These are phyloP conservation scores for Fusarium sp. DNA, from an alignment of 2,329 filamentous ascomycete genomes.

Conservation along the genomic window DNA sequence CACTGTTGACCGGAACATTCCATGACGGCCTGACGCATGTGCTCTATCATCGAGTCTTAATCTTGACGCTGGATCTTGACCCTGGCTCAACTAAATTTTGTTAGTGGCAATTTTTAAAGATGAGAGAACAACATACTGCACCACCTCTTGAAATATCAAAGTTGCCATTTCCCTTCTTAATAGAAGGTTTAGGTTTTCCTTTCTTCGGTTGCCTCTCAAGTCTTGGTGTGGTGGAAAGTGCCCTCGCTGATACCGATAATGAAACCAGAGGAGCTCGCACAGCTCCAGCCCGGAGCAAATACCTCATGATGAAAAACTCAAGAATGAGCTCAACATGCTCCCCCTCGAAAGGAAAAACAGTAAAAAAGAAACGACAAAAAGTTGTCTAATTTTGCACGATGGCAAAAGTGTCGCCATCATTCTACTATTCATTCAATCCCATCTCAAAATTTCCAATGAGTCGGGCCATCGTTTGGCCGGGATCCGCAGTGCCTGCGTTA, in stretches of 20 bases:
- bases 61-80: conserved; percentile 51
- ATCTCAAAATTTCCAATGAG: conserved; percentile 37
- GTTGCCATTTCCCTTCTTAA: background rate
- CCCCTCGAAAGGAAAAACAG: background rate
- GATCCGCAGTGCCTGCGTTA: conserved; percentile 3
- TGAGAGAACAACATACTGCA: conserved; percentile 40
- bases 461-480: conserved; percentile 40
- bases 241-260: conserved; percentile 25
- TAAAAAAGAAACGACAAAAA: conserved; percentile 9
- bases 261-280: conserved; percentile 38
- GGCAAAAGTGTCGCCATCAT: conserved; percentile 29
- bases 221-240: conserved; percentile 43
- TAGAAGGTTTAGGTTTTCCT: background rate
- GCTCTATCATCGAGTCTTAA: conserved; percentile 43
- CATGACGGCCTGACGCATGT: conserved; percentile 46
- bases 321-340: conserved; percentile 34
- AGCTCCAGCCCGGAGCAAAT: conserved; percentile 43
- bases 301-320: conserved; percentile 45
- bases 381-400: conserved; percentile 1
- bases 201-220: background rate
- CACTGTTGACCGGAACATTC: conserved; percentile 50
- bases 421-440: background rate
- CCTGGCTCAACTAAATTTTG: conserved; percentile 45
- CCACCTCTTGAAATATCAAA: conserved; percentile 32
- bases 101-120: background rate